These are phyloP conservation scores for Allomyces macrogynus DNA, from an alignment of 192 early-diverging fungal species.

Conservation along the genomic window DNA sequence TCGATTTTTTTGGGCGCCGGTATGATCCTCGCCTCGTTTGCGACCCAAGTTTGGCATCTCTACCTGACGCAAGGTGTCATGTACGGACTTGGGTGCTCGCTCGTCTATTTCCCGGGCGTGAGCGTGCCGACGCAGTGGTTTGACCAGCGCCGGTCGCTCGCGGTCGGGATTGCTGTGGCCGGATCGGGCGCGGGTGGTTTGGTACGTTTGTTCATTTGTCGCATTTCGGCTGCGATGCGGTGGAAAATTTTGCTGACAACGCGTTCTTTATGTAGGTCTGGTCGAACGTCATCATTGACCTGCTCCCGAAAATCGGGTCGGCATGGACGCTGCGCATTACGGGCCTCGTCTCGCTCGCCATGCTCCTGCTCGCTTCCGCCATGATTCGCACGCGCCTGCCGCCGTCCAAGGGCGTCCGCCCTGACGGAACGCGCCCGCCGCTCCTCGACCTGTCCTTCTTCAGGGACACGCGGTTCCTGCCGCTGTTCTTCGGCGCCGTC, in stretches of 20 bases:
- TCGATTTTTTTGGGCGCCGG: constrained; percentile 22
- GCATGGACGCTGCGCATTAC: not conserved
- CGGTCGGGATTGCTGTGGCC: constrained; percentile 19
- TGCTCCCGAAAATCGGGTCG: not conserved
- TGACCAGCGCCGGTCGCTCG: constrained; percentile 28
- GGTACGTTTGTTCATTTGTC: no score
- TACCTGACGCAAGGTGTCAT: constrained; percentile 42
- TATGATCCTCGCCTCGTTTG: constrained; percentile 33
- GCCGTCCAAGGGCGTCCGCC: not conserved
- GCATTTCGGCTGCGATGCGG: no score
- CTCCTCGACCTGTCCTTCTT: constrained; percentile 13
- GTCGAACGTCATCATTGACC: not conserved
- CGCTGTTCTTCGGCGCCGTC: constrained; percentile 12
- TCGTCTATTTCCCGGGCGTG: constrained; percentile 35
- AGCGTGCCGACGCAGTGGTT: constrained; percentile 45
- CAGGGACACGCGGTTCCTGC: constrained; percentile 17
- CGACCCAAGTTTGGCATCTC: constrained; percentile 41
- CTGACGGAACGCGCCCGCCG: not conserved
- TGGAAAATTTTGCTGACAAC: no score
- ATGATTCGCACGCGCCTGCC: not conserved
- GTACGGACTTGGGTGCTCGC: constrained; percentile 30
- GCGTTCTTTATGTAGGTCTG: no score
- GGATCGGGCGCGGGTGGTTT: not conserved
- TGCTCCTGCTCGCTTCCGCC: not conserved
- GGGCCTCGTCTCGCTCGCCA: not conserved